These are phyloP conservation scores for Licmophora abbreviata DNA, from an alignment of 108 stramenopile genomes.

Conservation along the genomic window DNA sequence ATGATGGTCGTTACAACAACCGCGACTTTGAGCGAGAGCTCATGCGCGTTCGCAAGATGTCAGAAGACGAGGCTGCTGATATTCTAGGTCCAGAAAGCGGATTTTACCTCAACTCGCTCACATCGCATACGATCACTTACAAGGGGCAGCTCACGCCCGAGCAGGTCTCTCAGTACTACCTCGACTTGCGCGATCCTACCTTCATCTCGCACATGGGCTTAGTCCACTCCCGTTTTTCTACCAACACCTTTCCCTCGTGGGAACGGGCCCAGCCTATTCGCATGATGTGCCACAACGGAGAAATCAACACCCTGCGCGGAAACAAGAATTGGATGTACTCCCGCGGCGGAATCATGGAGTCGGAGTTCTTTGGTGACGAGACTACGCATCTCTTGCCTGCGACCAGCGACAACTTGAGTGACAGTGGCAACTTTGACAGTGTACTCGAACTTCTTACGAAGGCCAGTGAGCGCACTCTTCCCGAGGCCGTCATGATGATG, in stretches of 20 bases:
- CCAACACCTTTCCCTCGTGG: constrained; percentile 95
- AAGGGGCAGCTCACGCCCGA: constrained; percentile 94
- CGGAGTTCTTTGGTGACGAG: constrained; percentile 78
- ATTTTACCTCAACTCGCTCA: constrained; percentile 87
- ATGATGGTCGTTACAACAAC: constrained; percentile 10
- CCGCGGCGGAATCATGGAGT: constrained; percentile 92
- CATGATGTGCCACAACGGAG: constrained; percentile 97
- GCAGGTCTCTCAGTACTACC: constrained; percentile 88
- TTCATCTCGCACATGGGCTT: constrained; percentile 85
- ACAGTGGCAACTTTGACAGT: constrained; percentile 95
- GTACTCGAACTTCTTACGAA: constrained; percentile 92
- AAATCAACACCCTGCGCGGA: constrained; percentile 93
- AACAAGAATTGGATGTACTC: constrained; percentile 98
- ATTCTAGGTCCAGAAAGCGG: constrained; percentile 78
- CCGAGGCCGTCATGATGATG: constrained; percentile 95
- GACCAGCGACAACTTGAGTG: constrained; percentile 87
- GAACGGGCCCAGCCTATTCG: constrained; percentile 94
- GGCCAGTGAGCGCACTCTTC: constrained; percentile 79
- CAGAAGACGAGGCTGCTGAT: constrained; percentile 70
- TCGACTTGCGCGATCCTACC: constrained; percentile 78
- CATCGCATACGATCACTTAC: constrained; percentile 86
- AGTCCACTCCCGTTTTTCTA: constrained; percentile 91
- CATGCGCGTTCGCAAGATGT: constrained; percentile 78
- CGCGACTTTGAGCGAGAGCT: constrained; percentile 88
- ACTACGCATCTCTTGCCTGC: constrained; percentile 78